These are phyloP conservation scores for Pezicula carpinea DNA, from an alignment of 2,329 filamentous ascomycete genomes.

Conservation along the genomic window DNA sequence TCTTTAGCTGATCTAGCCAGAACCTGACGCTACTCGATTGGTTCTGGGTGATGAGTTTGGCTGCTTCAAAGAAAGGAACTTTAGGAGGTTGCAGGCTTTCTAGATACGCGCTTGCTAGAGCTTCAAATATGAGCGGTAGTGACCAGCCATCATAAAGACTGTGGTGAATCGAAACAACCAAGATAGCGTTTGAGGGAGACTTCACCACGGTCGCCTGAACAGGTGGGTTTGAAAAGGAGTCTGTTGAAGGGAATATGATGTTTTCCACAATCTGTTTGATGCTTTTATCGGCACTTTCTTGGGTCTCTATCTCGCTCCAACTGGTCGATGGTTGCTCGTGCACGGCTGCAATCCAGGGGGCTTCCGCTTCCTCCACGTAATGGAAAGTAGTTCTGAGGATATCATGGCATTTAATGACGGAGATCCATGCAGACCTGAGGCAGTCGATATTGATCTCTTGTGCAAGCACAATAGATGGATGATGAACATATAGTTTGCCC, in stretches of 20 bases:
- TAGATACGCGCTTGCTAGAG: not conserved
- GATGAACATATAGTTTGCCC: not conserved
- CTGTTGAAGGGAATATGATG: not conserved
- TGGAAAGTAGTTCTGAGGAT: constrained; percentile 28
- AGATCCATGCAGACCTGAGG: constrained; percentile 13
- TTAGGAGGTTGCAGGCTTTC: not conserved
- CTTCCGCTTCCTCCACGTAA: constrained; percentile 8
- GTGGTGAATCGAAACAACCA: constrained; percentile 5
- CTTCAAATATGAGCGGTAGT: constrained; percentile 1
- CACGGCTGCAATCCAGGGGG: not conserved
- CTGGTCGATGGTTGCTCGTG: not conserved
- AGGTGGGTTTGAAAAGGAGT: not conserved
- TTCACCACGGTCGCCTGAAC: not conserved
- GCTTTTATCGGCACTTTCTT: not conserved
- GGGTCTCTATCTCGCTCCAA: not conserved
- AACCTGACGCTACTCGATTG: not conserved
- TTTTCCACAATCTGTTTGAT: constrained; percentile 1
- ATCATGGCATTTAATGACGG: constrained; percentile 14
- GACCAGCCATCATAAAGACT: constrained; percentile 7
- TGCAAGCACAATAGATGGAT: not conserved
- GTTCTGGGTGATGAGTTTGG: not conserved
- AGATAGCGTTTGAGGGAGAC: not conserved
- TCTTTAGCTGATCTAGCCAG: not conserved
- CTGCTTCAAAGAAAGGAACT: not conserved
- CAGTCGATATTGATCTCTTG: not conserved